Percentiles rank a stretch among this genome's conserved stretches.
Conservation (phyloP, 2,329 filamentous ascomycete species). For the Cladosporium sp. region DNA sequence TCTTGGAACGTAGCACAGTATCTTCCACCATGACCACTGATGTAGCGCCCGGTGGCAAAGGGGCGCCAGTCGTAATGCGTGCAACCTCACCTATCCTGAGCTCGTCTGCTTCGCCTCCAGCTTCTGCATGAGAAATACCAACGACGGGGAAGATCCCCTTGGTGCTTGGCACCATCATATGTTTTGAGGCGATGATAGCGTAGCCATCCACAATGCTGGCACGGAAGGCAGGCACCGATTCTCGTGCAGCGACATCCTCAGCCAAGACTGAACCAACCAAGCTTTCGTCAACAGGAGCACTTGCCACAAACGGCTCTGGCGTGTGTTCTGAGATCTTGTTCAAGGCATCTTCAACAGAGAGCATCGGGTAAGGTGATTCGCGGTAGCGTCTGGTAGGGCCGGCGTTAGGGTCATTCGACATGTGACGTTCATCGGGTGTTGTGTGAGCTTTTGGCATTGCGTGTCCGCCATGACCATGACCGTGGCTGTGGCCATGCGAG, state of each 20-base stretch:
- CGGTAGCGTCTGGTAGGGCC: conserved; percentile 71
- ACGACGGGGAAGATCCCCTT: conserved; percentile 85
- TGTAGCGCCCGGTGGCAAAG: conserved; percentile 82
- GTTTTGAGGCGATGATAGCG: conserved; percentile 66
- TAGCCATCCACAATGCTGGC: conserved; percentile 98
- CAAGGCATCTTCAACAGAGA: conserved; percentile 81
- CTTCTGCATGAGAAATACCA: conserved; percentile 81
- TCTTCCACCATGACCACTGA: conserved; percentile 98
- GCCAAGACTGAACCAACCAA: conserved; percentile 80
- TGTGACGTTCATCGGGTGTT: conserved; percentile 57
- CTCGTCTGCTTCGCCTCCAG: conserved; percentile 64
- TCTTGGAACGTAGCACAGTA: conserved; percentile 73
- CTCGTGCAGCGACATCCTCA: conserved; percentile 74
- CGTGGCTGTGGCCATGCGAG: conserved; percentile 48
- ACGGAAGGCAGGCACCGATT: conserved; percentile 88
- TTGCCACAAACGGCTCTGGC: conserved; percentile 61
- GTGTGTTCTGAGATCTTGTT: conserved; percentile 71
- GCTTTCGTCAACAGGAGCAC: conserved; percentile 61
- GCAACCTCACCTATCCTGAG: conserved; percentile 76
- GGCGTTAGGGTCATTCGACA: conserved; percentile 62
- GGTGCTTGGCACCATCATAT: conserved; percentile 55
- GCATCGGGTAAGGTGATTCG: conserved; percentile 89
- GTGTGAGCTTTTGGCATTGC: conserved; percentile 69
- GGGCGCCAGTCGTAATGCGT: conserved; percentile 91
- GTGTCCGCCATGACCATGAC: conserved; percentile 59